Base-by-base conservation (phyloP, 148 eudicot genomes). In the Cornus florida region DNA sequence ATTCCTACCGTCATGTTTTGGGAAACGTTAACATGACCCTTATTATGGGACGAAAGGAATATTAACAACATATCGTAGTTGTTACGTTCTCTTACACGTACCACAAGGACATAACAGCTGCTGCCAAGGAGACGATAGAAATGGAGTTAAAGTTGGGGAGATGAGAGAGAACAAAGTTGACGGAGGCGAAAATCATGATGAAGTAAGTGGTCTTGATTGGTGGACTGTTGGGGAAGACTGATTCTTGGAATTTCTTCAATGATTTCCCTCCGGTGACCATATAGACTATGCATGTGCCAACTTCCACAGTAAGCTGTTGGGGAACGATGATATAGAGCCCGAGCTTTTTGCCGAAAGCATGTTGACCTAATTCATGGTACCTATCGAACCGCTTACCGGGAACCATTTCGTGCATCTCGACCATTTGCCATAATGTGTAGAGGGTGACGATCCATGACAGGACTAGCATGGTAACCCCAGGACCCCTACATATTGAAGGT, bases 101-200 rank as follows among this genome's bases (percentile, higher is more conserved):
- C 92, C 81, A 73, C 24, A 88, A 56, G 53, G 92, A 91, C 92
- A 91, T 91, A 65, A 84, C 83, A 1, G 92, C 94, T 2, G 92
- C 94, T 8, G 84, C 86, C 12, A 91, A 59, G 62, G 92, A 91
- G 75, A 91, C 75, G 5, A 53, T 80, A 12, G 94, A 74, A 53
- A 91, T 83, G 73, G 94, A 89, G 79, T 88, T 87, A 76, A 89
- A 83, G 77, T 85, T 91, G 1, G 94, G 90, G 10, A 91, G 83
- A 22, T 86, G 90, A 12, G 88, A 88, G 53, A 91, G 86, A 7
- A 83, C 71, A 59, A 87, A 89, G 38, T 91, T 92, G 23, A 85
- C 85, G 2, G 92, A 83, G 5, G 86, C 79, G 57, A 89, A 91
- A 41, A 91, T 87, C 75, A 89, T 43, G 74, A 91, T 91, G 76